Base-by-base conservation (phyloP, 1,139 yeast species). In the Zygosaccharomyces pseudobailii region DNA sequence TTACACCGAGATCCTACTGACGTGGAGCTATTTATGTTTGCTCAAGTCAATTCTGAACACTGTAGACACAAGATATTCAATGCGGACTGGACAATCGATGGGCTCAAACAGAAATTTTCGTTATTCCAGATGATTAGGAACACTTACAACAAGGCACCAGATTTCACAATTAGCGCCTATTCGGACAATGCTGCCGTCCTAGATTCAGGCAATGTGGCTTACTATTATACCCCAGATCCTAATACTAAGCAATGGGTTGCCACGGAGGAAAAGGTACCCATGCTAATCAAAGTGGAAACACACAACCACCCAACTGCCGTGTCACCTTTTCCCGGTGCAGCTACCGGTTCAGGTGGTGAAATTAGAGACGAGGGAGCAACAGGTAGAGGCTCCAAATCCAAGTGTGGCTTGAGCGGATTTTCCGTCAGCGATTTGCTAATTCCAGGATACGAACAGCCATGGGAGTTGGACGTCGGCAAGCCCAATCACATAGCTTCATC, bases 291-390 rank as follows among this genome's bases (percentile, higher is more conserved):
- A 68, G 98, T 94, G 44, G 99, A 94, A 71, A 94, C 99, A 28
- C 99, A 94, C 68, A 94, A 94, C 71, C 99, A 94, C 67, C 99
- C 99, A 46, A 94, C 99, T 33, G 98, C 98, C 0, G 97, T 94
- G 9, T 90, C 97, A 25, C 99, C 99, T 31, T 94, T 87, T 71
- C 92, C 98, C 4, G 99, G 99, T 70, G 99, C 99, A 33, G 96
- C 99, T 33, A 94, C 99, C 19, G 99, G 99, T 55, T 90, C 98
- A 20, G 99, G 99, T 68, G 99, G 99, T 72, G 99, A 94, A 71
- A 94, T 94, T 62, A 87, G 99, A 76, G 99, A 94, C 69, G 99
- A 94, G 72, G 98, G 97, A 71, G 98, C 99, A 25, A 96, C 92
- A 20, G 99, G 99, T 55, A 81, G 97, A 68, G 99, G 99, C 45